Percentiles rank a stretch among this genome's conserved stretches.
Conservation (phyloP, 495 filamentous ascomycete genomes). For the Pseudoneurospora amorphoporcata region DNA sequence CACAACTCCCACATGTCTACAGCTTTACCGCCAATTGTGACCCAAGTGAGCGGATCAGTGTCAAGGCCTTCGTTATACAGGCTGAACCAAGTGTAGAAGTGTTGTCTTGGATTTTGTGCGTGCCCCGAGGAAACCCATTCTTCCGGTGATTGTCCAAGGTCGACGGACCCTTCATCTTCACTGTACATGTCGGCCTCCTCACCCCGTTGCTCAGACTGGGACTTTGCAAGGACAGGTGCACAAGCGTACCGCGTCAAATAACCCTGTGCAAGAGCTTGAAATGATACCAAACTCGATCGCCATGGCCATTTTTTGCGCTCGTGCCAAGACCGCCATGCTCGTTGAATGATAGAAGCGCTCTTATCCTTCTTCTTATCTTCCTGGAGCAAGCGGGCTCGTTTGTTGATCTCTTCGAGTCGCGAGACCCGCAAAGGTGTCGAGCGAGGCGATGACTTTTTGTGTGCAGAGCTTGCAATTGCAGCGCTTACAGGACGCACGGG, state of each 20-base stretch:
- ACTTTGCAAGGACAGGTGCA: neutral
- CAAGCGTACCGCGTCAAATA: neutral
- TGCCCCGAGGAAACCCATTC: neutral
- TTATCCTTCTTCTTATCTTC: neutral
- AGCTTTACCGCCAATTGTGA: slow-evolving; percentile 13
- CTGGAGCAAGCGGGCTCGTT: neutral
- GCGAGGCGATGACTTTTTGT: neutral
- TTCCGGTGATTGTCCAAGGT: neutral
- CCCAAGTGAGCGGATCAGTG: slow-evolving; percentile 7
- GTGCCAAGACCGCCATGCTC: neutral
- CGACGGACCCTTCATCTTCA: neutral
- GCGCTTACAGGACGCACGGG: neutral
- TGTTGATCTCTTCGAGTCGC: neutral
- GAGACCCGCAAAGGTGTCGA: neutral
- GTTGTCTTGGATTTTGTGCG: neutral
- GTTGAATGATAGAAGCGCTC: neutral
- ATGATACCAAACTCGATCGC: neutral
- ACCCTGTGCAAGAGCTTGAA: neutral
- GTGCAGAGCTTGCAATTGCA: neutral
- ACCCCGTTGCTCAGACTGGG: neutral
- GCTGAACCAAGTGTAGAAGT: slow-evolving; percentile 21
- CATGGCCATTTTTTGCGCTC: neutral
- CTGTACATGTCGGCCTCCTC: neutral
- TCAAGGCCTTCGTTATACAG: slow-evolving; percentile 6
- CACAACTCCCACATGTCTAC: slow-evolving; percentile 30